Base-by-base conservation (phyloP, 177 flowering plant genomes). In the Vitis hybrid region DNA sequence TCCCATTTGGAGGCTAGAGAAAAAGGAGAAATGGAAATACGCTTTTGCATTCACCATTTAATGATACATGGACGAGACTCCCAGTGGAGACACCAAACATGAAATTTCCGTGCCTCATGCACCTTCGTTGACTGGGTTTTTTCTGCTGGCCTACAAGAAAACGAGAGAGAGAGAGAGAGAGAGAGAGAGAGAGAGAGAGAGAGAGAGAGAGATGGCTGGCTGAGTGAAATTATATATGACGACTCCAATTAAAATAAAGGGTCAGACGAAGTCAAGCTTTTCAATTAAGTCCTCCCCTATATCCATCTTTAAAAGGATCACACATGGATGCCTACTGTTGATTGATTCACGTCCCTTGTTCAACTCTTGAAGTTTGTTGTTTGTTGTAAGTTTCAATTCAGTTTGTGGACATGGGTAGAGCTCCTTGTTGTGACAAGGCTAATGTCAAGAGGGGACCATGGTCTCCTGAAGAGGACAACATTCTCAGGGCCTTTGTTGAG, bases 401-500 rank as follows among this genome's bases (percentile, higher is more conserved):
- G 45, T 57, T 22, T 6, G 10, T 55, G 1, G 49, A 3, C 50
- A 87, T 87, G 91, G 91, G 87, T 18, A 81, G 88, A 80, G 81
- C 88, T 49, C 91, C 91, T 31, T 87, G 91, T 61, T 87, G 91
- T 68, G 91, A 87, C 85, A 87, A 87, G 73, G 73, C 82, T 2
- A 83, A 75, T 15, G 91, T 87, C 50, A 87, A 87, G 66, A 85
- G 81, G 81, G 91, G 91, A 52, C 87, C 87, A 56, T 87, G 91
- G 91, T 87, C 91, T 53, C 86, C 85, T 71, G 85, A 85, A 64
- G 91, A 87, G 77, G 91, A 87, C 69, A 48, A 63, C 65, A 72
- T 67, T 26, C 87, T 87, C 71, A 82, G 55, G 67, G 74, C 57
- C 69, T 85, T 67, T 56, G 20, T 87, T 15, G 59, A 80, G 12